phyloP scores from a whole-genome alignment of 176 grass and related monocot species.

The Aegilops bicornis region DNA sequence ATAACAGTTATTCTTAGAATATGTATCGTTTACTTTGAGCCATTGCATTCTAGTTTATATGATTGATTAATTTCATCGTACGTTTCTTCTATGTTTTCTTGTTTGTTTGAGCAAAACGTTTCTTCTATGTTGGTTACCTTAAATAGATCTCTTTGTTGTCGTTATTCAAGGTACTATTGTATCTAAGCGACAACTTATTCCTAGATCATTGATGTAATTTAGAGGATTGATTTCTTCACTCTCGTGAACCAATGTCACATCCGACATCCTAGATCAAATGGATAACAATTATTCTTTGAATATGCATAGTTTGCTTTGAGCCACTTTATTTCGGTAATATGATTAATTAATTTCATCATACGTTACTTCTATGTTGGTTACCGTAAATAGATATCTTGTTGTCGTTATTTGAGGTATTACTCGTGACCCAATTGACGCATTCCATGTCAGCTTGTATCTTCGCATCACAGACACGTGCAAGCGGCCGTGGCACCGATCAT shows the following conservation, averaged over 20 bases:
- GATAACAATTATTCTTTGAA: too few species aligned
- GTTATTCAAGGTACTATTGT: background rate
- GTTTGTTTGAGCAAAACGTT: background rate
- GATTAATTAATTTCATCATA: background rate
- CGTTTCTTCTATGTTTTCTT: background rate
- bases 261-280: too few species aligned
- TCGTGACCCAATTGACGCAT: background rate
- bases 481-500: too few species aligned
- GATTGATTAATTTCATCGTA: background rate
- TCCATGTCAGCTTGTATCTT: too few species aligned
- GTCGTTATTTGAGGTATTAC: background rate
- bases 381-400: background rate
- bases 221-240: too few species aligned
- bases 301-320: background rate
- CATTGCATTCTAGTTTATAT: slow-evolving; percentile 8
- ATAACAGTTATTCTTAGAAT: too few species aligned
- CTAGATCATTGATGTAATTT: too few species aligned
- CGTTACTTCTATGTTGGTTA: background rate
- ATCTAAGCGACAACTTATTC: too few species aligned
- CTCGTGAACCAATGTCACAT: too few species aligned
- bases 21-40: background rate
- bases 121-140: background rate
- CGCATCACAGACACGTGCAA: too few species aligned
- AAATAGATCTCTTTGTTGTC: background rate
- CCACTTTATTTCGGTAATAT: slow-evolving; percentile 12